Base-by-base conservation (phyloP, 345 rosid genomes). In the Lepidium aucheri region DNA sequence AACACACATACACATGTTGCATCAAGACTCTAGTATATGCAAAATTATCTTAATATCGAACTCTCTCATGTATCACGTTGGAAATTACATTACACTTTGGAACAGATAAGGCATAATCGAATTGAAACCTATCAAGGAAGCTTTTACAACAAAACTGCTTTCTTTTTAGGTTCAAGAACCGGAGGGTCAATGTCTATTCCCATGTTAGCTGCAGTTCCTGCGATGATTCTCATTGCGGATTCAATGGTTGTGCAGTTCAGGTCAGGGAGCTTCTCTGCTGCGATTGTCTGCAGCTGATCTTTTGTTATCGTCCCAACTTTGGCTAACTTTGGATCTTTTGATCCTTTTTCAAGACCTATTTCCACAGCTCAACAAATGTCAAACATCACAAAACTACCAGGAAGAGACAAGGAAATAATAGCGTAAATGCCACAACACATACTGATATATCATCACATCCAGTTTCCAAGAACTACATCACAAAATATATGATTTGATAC, bases 171-270 rank as follows among this genome's bases (percentile, higher is more conserved):
- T 74, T 84, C 87, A 60, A 91, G 98, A 84, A 91, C 66, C 4
- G 96, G 96, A 33, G 98, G 98, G 59, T 91, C 96, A 1, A 89
- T 57, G 35, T 89, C 87, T 17, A 89, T 87, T 45, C 96, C 98
- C 96, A 91, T 91, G 59, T 89, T 91, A 58, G 90, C 92, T 13
- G 98, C 95, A 8, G 98, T 91, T 24, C 98, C 96, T 3, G 98
- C 98, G 69, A 89, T 88, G 56, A 86, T 78, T 78, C 96, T 85
- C 95, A 85, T 89, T 6, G 96, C 98, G 4, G 98, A 86, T 68
- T 89, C 98, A 52, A 91, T 68, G 11, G 77, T 82, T 0, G 76
- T 79, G 70, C 98, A 89, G 68, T 89, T 91, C 73, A 89, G 72
- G 66, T 89, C 95, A 0, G 91, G 95, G 47, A 91, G 86, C 84